A percentile compares a stretch with the other conserved stretches of the same genome.
These are phyloP conservation scores for Dioszegia aurantiaca DNA, from an alignment of 768 basidiomycete species.

Conservation along the genomic window DNA sequence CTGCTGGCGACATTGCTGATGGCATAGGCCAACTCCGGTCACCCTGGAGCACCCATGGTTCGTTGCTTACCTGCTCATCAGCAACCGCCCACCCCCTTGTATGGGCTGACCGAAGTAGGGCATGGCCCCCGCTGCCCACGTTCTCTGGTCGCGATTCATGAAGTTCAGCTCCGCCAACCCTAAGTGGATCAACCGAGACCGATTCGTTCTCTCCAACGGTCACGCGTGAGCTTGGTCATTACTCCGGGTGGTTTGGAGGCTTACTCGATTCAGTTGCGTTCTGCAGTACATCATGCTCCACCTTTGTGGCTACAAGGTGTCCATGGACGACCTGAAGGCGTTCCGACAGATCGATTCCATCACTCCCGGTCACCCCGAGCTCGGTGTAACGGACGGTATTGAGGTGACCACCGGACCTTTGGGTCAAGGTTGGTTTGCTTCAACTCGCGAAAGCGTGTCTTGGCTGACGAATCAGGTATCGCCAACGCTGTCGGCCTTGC, in stretches of 20 bases:
- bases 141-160: slow-evolving; percentile 64
- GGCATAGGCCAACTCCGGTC: slow-evolving; percentile 79
- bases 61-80: slow-evolving; percentile 55
- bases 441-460: background rate
- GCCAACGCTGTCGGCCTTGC: slow-evolving; percentile 90
- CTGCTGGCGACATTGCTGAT: slow-evolving; percentile 1
- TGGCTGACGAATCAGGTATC: slow-evolving; percentile 59
- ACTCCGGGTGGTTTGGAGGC: too few relatives aligned
- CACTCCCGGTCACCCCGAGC: slow-evolving; percentile 91
- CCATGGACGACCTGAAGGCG: slow-evolving; percentile 84
- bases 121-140: slow-evolving; percentile 52
- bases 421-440: slow-evolving; percentile 60
- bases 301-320: slow-evolving; percentile 84
- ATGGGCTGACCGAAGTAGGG: slow-evolving; percentile 29
- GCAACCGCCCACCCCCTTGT: too few relatives aligned
- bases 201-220: slow-evolving; percentile 95
- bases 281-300: slow-evolving; percentile 90
- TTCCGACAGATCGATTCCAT: slow-evolving; percentile 88
- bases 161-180: slow-evolving; percentile 83
- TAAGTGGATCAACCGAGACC: slow-evolving; percentile 93
- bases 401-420: slow-evolving; percentile 91
- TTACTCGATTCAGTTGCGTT: slow-evolving; percentile 73
- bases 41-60: slow-evolving; percentile 90
- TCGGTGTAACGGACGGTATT: slow-evolving; percentile 65
- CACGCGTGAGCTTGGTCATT: slow-evolving; percentile 55